phyloP scores from a whole-genome alignment of 2,329 filamentous ascomycete species.

The Diaporthe capsici region DNA sequence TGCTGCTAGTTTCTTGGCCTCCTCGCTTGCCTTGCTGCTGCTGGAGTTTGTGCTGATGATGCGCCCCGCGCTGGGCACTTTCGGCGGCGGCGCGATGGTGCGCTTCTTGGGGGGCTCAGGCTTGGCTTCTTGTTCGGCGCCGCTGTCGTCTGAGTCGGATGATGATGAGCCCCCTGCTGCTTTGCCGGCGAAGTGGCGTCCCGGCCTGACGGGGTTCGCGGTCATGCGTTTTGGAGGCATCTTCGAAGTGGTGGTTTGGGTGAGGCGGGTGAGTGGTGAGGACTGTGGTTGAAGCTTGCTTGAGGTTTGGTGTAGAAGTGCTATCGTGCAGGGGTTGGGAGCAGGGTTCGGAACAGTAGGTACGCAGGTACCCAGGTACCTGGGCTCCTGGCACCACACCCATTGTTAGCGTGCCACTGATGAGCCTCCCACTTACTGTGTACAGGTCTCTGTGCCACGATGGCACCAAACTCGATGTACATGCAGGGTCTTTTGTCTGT shows the following conservation, averaged over 20 bases:
- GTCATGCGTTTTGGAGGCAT: slow-evolving; percentile 91
- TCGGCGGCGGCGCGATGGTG: slow-evolving; percentile 68
- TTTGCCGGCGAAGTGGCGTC: slow-evolving; percentile 90
- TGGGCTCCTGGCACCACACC: not conserved
- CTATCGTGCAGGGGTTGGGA: not conserved
- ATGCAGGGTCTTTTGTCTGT: too few species aligned
- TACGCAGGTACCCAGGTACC: not conserved
- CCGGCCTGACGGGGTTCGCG: slow-evolving; percentile 85
- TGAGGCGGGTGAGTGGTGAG: not conserved
- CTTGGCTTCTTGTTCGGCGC: slow-evolving; percentile 53
- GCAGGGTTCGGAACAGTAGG: not conserved
- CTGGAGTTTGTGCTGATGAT: slow-evolving; percentile 66
- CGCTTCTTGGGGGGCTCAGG: slow-evolving; percentile 48
- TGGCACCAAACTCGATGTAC: too few species aligned
- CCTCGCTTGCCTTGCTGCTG: slow-evolving; percentile 61
- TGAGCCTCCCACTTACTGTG: too few species aligned
- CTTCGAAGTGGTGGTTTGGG: not conserved
- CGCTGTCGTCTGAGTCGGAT: slow-evolving; percentile 66
- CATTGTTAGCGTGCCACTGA: too few species aligned
- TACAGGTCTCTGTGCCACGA: too few species aligned
- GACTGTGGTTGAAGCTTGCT: not conserved
- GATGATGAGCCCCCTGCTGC: slow-evolving; percentile 66
- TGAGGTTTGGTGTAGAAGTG: not conserved
- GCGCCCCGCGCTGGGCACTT: slow-evolving; percentile 68
- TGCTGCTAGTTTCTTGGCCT: slow-evolving; percentile 62